phyloP scores from a whole-genome alignment of 2,329 filamentous ascomycete genomes.

The Fusarium sp. region DNA sequence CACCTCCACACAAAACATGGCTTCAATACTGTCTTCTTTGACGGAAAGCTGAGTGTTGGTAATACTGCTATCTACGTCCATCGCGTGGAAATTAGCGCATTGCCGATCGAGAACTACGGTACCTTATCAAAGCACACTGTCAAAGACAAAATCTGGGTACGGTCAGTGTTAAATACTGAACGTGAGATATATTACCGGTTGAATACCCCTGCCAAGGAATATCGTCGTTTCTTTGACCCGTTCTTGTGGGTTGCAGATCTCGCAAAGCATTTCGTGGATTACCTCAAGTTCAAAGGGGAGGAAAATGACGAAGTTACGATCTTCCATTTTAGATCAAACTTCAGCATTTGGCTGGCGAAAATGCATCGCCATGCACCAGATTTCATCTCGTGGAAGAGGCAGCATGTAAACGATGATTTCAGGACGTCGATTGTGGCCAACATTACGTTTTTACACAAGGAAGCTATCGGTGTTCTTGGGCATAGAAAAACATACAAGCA shows the following conservation, averaged over 20 bases:
- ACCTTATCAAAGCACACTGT: constrained; percentile 55
- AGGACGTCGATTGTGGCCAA: constrained; percentile 68
- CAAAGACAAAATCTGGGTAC: constrained; percentile 69
- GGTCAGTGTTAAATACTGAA: constrained; percentile 57
- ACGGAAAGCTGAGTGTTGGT: constrained; percentile 65
- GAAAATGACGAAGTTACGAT: constrained; percentile 55
- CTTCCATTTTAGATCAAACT: constrained; percentile 64
- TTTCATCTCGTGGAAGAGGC: constrained; percentile 65
- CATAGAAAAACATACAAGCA: constrained; percentile 47
- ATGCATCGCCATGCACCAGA: constrained; percentile 52
- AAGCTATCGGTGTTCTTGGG: constrained; percentile 62
- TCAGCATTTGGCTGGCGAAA: constrained; percentile 64
- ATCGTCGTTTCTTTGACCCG: constrained; percentile 66
- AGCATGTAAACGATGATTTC: constrained; percentile 66
- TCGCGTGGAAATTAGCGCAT: constrained; percentile 62
- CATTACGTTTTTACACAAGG: constrained; percentile 70
- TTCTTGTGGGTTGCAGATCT: constrained; percentile 79
- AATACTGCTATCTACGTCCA: constrained; percentile 60
- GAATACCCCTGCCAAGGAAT: constrained; percentile 64
- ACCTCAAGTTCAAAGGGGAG: constrained; percentile 53
- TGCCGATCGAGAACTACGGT: constrained; percentile 75
- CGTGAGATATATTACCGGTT: constrained; percentile 71
- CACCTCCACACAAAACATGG: constrained; percentile 54
- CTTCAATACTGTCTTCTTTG: constrained; percentile 60
- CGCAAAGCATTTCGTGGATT: constrained; percentile 78